Base-by-base conservation (phyloP, 352 stramenopile genomes). In the Phytophthora sojae region DNA sequence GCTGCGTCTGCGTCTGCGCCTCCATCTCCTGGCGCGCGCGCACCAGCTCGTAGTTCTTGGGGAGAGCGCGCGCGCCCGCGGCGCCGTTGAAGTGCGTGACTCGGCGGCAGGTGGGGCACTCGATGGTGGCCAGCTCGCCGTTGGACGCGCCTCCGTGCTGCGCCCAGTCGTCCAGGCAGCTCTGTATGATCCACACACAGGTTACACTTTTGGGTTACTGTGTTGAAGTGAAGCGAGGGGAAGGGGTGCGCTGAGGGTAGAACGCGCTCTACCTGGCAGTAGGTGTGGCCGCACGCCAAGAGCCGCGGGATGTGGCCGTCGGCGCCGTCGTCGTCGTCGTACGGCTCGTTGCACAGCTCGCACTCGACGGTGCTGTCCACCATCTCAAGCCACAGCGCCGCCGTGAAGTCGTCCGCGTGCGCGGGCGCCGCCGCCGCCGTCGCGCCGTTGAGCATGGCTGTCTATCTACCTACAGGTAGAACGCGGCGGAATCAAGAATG, bases 21-120 rank as follows among this genome's bases (percentile, higher is more conserved):
- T 94, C 85, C 69, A 96, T 91, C 74, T 96, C 88, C 57, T 96
- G 85, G 19, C 88, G 84, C n/a, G 92, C 88, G 54, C 88, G 86
- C 50, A 96, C 76, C 29, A 96, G 74, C 69, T 96, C 88, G 73
- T 81, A 96, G 72, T 96, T 96, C 73, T 96, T 96, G 32, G 88
- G 84, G 45, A 96, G 76, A n/a, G 79, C 77, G 15, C 83, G 77
- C 25, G 79, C 80, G 12, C 86, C 85, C 17, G 67, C 65, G 0
- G 65, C 35, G 6, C 61, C 78, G 52, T 89, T 66, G 39, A 88
- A 90, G 9, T 63, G 64, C 35, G 86, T 96, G 9, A 74, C 63
- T 54, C 80, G 66, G 35, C 88, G 85, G 59, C 88, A 96, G 29
- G 86, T 96, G 3, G 88, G 88, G 64, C 88, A 96, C 59, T 93